Base-by-base conservation (phyloP, 345 rosid genomes). In the Triadica sebifera region DNA sequence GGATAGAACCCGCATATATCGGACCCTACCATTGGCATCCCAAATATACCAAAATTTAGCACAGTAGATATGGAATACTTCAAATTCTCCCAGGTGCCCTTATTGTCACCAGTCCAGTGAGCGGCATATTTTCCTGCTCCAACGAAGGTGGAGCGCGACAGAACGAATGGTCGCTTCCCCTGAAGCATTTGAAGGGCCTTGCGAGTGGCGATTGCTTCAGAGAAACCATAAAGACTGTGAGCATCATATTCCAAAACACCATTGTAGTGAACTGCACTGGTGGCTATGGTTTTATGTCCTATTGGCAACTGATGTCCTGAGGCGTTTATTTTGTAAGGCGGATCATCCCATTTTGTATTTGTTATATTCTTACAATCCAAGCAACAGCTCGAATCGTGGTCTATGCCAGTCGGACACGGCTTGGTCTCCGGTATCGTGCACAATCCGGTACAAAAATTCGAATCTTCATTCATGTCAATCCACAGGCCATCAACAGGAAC, bases 391-490 rank as follows among this genome's bases (percentile, higher is more conserved):
- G 94, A 91, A 46, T 97, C 97, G 17, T 97, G 97, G 65, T 96
- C 98, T 24, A 86, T 84, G 16, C 92, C 97, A 39, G 71, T 88
- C 0, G 97, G 98, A 73, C 99, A 95, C 39, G 71, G 77, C 81
- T 75, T 89, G 58, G 85, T 90, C 65, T 84, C 56, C 0, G 96
- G 97, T 16, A 91, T 86, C 43, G 73, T 87, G 80, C 99, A 95
- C 70, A 84, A 80, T 0, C 98, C 97, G 0, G 89, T 77, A 67
- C 98, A 95, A 79, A 95, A 90, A 79, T 95, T 96, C 0, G 99
- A 96, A 25, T 84, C 99, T 46, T 96, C 97, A 63, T 96, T 93
- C 99, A 96, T 96, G 85, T 96, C 98, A 47, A 96, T 93, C 99
- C 96, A 93, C 2, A 91, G 69, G 67, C 99, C 99, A 78, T 96